Evolutionary conservation across 2,329 filamentous ascomycete species (phyloP), one percentile per base, ranked within the genome.

Genomic region (Talaromyces sp.): DNA sequence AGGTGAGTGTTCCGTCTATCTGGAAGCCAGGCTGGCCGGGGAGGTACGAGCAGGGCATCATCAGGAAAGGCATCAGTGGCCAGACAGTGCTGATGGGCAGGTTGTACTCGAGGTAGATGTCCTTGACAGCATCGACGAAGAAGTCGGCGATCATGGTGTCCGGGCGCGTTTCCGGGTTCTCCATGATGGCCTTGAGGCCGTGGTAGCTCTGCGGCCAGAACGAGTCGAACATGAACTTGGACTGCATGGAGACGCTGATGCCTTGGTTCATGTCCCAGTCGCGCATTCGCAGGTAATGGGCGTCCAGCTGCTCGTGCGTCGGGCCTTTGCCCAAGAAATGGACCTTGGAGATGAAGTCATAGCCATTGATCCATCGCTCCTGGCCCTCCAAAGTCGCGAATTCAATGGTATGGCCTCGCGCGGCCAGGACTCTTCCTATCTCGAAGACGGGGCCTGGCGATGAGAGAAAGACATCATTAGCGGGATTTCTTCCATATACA

Each of bases 141-240:
- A 77, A 80, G 57, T 80, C 77, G 0, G 75, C 74, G 2, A 80
- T 59, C 26, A 80, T 75, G 57, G 79, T 70, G 62, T 74, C 71
- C 0, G 77, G 77, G 12, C 66, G 64, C 1, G 65, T 70, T 1
- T 59, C 63, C 5, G 62, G 55, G 26, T 58, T 50, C 4, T 58
- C 35, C 58, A 69, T 64, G 19, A 74, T 65, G 5, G 57, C 57
- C 32, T 69, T 66, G 8, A 72, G 63, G 2, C 63, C 59, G 5
- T 54, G 50, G 54, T 72, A 72, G 11, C 63, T 70, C 9, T 70
- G 61, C 9, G 70, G 67, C 75, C 75, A 79, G 62, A 71, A 72
- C 0, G 69, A 69, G 24, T 78, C 75, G 57, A 75, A 75, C 46
- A 74, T 65, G 38, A 69, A 69, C 59, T 77, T 78, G n/a, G 72